Evolutionary conservation across 495 filamentous ascomycete species (phyloP).

Genomic region (Neurospora sublineolata): DNA sequence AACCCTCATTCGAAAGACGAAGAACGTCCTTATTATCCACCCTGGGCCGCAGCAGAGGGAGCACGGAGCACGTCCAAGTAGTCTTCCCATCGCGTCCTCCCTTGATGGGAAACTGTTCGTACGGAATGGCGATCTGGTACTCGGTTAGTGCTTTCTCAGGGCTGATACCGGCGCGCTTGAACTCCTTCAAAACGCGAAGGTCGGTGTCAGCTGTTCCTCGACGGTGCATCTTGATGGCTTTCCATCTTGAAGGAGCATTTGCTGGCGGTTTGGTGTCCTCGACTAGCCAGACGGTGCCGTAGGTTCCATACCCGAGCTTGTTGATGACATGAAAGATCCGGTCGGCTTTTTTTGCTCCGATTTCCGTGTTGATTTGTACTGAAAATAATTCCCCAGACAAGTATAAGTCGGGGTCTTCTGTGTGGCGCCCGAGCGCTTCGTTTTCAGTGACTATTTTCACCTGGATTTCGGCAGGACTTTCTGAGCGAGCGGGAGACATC

Average conservation of each 20-base stretch:
- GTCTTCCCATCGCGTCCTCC: neutral
- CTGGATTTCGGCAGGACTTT: neutral
- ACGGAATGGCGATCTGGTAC: neutral
- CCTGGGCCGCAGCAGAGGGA: neutral
- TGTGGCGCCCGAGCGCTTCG: neutral
- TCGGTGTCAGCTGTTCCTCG: neutral
- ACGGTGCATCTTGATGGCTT: neutral
- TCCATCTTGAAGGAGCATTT: neutral
- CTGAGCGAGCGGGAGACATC: neutral
- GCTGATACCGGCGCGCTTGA: neutral
- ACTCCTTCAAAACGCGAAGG: neutral
- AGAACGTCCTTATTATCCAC: neutral
- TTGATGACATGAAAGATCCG: slow-evolving; percentile 21
- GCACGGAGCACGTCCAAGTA: neutral
- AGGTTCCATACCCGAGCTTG: slow-evolving; percentile 38
- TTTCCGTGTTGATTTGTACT: neutral
- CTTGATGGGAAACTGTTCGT: neutral
- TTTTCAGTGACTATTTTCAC: neutral
- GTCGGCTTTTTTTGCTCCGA: neutral
- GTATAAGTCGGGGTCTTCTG: neutral
- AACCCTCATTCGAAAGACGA: neutral
- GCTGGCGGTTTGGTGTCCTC: slow-evolving; percentile 15
- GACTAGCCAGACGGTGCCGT: slow-evolving; percentile 40
- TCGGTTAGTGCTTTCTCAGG: neutral
- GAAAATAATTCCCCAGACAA: neutral